Evolutionary conservation across 2,329 filamentous ascomycete genomes (phyloP), one percentile per base, ranked within the genome.

Genomic region (Penicillium sp.): DNA sequence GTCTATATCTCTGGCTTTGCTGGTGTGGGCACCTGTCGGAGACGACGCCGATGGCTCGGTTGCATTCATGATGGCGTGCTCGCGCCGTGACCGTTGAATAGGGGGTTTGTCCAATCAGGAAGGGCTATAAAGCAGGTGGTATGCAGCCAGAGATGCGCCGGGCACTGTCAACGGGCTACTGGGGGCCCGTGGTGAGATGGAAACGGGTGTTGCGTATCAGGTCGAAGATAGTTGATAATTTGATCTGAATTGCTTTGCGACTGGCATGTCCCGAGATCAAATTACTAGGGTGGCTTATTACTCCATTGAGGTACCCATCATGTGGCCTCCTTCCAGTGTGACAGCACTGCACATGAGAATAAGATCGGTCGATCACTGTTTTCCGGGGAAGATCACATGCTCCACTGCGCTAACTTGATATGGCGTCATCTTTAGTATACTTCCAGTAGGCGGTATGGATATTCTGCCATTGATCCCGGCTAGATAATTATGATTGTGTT

Each of bases 21-120:
- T 37, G 46, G 56, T 49, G 45, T 43, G 54, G 29, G 58, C 44
- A 21, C 61, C 62, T 56, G 59, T 65, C 57, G 56, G 59, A 64
- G 59, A 52, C 41, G 60, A 55, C 47, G 58, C 60, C 63, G 59
- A 63, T 66, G 66, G 65, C 62, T 70, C 70, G 61, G 60, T 62
- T 50, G 63, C 59, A 50, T 69, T 65, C 71, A 73, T 73, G 63
- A 72, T 73, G 68, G 66, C 69, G 71, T 72, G 70, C 63, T 71
- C 61, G 58, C 58, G 37, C 44, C 60, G 60, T 64, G 51, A 48
- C 48, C 43, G 35, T 43, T 50, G 22, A 39, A 53, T 56, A 35
- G 37, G 19, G 9, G 10, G 37, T 53, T 46, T 51, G 33, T 63
- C 62, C 60, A 62, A 63, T 62, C 49, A 55, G n/a, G n/a, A 44